Conservation (phyloP, 257 asterid genomes). For the Solanum acaule region DNA sequence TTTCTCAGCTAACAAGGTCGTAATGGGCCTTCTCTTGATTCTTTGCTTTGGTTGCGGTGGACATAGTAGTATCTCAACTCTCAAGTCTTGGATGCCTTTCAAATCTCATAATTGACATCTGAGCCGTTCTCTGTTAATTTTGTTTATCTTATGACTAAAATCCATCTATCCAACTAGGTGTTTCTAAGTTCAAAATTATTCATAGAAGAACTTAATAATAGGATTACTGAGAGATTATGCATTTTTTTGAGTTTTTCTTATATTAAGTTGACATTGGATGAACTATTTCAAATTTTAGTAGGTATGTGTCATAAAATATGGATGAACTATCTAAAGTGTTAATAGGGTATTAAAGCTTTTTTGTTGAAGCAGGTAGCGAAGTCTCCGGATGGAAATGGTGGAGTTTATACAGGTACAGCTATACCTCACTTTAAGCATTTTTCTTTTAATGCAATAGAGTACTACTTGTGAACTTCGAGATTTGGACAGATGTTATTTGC, state of each 20-base stretch:
- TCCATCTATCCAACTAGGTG: not conserved
- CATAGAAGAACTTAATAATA: not conserved
- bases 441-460: not conserved
- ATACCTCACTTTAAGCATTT: not conserved
- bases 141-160: not conserved
- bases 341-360: not conserved
- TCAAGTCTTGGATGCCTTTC: not conserved
- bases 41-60: not conserved
- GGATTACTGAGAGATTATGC: not conserved
- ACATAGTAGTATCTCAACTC: not conserved
- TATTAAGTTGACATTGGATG: not conserved
- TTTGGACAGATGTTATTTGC: not conserved
- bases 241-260: not conserved
- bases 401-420: slow-evolving; percentile 76
- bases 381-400: slow-evolving; percentile 99
- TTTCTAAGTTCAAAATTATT: not conserved
- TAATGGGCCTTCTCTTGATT: not conserved
- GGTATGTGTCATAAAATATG: not conserved
- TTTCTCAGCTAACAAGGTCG: not conserved
- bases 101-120: not conserved
- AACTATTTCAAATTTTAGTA: not conserved
- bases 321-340: not conserved
- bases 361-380: slow-evolving; percentile 59
- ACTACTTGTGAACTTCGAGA: not conserved
- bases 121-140: not conserved